Percentiles rank a stretch among this genome's conserved stretches.
phyloP scores from a whole-genome alignment of 2,329 filamentous ascomycete genomes.

The Sporothrix inflata region DNA sequence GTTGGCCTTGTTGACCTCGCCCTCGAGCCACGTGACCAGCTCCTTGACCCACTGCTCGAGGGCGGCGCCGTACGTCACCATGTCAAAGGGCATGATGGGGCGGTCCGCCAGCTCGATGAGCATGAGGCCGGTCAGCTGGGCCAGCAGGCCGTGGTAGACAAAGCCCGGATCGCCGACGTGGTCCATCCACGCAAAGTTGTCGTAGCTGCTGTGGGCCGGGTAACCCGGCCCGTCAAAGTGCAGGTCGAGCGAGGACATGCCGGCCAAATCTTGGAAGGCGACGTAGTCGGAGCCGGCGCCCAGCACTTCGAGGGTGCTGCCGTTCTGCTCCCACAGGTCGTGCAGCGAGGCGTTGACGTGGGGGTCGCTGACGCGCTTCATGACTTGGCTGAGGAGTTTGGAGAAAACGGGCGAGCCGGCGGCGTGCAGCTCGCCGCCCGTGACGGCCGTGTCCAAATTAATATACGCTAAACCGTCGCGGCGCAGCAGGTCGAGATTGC shows the following conservation, averaged over 20 bases:
- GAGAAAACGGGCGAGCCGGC: conserved; percentile 80
- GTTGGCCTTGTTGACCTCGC: conserved; percentile 54
- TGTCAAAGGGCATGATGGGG: conserved; percentile 80
- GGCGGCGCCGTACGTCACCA: conserved; percentile 70
- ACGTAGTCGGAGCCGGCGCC: conserved; percentile 82
- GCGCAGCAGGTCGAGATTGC: conserved; percentile 72
- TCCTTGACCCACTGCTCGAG: conserved; percentile 64
- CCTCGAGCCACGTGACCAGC: conserved; percentile 30
- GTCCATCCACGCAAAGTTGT: conserved; percentile 85
- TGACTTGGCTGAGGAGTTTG: conserved; percentile 69
- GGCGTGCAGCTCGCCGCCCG: conserved; percentile 74
- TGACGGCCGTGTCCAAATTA: conserved; percentile 84
- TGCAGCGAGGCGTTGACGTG: conserved; percentile 70
- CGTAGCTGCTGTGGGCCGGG: conserved; percentile 83
- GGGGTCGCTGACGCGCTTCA: conserved; percentile 77
- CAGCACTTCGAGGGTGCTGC: conserved; percentile 66
- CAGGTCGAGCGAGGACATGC: conserved; percentile 85
- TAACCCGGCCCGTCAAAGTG: conserved; percentile 57
- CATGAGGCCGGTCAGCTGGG: conserved; percentile 79
- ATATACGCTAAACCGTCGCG: conserved; percentile 81
- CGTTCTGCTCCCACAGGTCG: conserved; percentile 72
- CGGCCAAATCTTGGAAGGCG: conserved; percentile 88
- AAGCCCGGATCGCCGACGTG: conserved; percentile 81
- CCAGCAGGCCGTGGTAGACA: conserved; percentile 76
- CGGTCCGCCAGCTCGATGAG: conserved; percentile 82